phyloP scores from a whole-genome alignment of 148 eudicot species.

The Rhododendron mucronatum region DNA sequence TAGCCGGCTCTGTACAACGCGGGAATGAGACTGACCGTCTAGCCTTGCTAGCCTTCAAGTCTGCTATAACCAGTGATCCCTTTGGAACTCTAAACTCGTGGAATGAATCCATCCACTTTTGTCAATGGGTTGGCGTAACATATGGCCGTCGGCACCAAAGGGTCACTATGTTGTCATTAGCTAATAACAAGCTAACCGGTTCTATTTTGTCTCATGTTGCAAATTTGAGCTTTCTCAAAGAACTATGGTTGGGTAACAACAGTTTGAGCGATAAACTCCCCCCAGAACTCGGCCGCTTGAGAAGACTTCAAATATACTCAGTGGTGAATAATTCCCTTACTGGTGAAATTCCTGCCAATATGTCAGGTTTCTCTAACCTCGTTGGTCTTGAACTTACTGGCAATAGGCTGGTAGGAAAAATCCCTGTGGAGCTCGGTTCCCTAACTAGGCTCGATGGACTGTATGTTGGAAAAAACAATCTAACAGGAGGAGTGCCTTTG shows the following conservation, averaged over 20 bases:
- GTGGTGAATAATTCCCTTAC: not conserved
- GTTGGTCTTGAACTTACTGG: not conserved
- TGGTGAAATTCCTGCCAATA: not conserved
- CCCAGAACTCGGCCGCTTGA: not conserved
- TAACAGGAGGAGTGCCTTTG: too few relatives aligned
- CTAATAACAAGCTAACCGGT: not conserved
- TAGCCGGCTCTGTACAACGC: too few relatives aligned
- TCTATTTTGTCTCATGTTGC: not conserved
- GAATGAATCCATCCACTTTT: too few relatives aligned
- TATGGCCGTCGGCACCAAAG: too few relatives aligned
- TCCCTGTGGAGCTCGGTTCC: not conserved
- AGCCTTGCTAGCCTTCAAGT: too few relatives aligned
- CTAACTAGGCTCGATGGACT: not conserved
- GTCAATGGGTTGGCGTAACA: too few relatives aligned
- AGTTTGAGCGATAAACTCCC: not conserved
- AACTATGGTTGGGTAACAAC: not conserved
- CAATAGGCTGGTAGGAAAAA: not conserved
- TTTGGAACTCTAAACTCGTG: too few relatives aligned
- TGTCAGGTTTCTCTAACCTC: not conserved
- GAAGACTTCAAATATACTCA: not conserved
- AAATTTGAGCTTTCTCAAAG: too few relatives aligned
- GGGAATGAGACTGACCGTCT: too few relatives aligned
- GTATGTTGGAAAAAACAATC: too few relatives aligned
- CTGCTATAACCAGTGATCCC: too few relatives aligned
- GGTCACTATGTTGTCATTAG: not conserved